Evolutionary conservation across 768 basidiomycete genomes (phyloP), one percentile per base, ranked within the genome.

Genomic region (Galerina marginata): DNA sequence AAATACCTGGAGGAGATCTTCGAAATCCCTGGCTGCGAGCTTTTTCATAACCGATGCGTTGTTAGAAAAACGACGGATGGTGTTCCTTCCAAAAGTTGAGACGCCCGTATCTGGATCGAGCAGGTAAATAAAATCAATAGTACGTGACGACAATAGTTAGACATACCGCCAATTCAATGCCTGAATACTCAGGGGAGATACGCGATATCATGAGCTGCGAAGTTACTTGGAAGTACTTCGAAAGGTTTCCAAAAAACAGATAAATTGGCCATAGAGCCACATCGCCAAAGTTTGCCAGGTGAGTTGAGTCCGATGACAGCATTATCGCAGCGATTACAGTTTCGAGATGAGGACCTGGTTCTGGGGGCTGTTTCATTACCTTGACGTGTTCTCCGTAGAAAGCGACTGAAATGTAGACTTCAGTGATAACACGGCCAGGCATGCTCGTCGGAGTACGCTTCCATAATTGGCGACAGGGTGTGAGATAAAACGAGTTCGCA

Each of bases 231-330:
- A 67, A 40, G 48, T 77, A 83, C 57, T 83, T 83, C 0, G 81
- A 81, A 10, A 71, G 68, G 56, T 76, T 76, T 0, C 77, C 77
- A 54, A 81, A 75, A 26, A 63, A 74, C 4, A 78, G 40, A 51
- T 83, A 83, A 0, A 79, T 37, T 1, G 81, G 81, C n/a, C n/a
- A n/a, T n/a, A n/a, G n/a, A n/a, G n/a, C n/a, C n/a, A 82, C 79
- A 83, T 0, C 76, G 64, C 76, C 74, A 61, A 76, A 77, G 45
- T 64, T 64, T 6, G 77, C 65, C 20, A 68, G 61, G 10, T 61
- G 58, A 3, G 60, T 72, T 51, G 43, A 4, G 25, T 68, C 64
- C 10, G 67, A 68, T 64, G 66, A 63, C 50, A 42, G 6, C 37
- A 53, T 39, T 7, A 53, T 15, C 6, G 44, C 25, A 5, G 9